A percentile compares a stretch with the other conserved stretches of the same genome.
Conservation (phyloP, 495 filamentous ascomycete species). For the Patellaria atrata region DNA sequence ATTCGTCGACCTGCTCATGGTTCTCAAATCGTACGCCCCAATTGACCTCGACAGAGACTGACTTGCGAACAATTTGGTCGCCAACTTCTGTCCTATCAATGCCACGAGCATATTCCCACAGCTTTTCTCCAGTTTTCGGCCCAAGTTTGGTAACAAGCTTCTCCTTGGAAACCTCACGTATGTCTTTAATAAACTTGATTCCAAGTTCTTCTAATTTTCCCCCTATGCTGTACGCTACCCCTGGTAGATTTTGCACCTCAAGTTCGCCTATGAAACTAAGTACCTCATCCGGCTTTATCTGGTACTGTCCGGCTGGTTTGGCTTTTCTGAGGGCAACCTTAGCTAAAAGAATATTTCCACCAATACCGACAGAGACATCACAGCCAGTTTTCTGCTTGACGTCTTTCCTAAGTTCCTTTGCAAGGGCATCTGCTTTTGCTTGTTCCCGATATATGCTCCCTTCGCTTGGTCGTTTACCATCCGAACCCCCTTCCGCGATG, state of each 20-base stretch:
- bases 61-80: slow-evolving; percentile 65
- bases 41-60: slow-evolving; percentile 90
- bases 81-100: slow-evolving; percentile 82
- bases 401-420: slow-evolving; percentile 44
- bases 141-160: slow-evolving; percentile 57
- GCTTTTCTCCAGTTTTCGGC: slow-evolving; percentile 81
- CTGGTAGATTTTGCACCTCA: slow-evolving; percentile 66
- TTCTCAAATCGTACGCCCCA: slow-evolving; percentile 94
- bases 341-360: slow-evolving; percentile 76
- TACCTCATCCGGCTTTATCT: slow-evolving; percentile 66
- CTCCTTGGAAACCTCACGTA: slow-evolving; percentile 61
- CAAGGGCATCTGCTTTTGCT: slow-evolving; percentile 63
- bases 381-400: slow-evolving; percentile 66
- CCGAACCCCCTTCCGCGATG: slow-evolving; percentile 48
- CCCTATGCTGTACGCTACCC: slow-evolving; percentile 74
- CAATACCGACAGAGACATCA: slow-evolving; percentile 87
- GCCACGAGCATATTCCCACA: slow-evolving; percentile 82
- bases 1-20: slow-evolving; percentile 80
- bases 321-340: slow-evolving; percentile 83
- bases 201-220: slow-evolving; percentile 79
- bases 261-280: slow-evolving; percentile 61
- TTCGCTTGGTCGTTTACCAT: slow-evolving; percentile 52
- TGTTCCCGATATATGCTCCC: slow-evolving; percentile 71
- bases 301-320: slow-evolving; percentile 86
- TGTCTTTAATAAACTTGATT: slow-evolving; percentile 65